Percentiles rank a stretch among this genome's conserved stretches.
Conservation (phyloP, 192 early-diverging fungal genomes). For the Phlyctochytrium arcticum region DNA sequence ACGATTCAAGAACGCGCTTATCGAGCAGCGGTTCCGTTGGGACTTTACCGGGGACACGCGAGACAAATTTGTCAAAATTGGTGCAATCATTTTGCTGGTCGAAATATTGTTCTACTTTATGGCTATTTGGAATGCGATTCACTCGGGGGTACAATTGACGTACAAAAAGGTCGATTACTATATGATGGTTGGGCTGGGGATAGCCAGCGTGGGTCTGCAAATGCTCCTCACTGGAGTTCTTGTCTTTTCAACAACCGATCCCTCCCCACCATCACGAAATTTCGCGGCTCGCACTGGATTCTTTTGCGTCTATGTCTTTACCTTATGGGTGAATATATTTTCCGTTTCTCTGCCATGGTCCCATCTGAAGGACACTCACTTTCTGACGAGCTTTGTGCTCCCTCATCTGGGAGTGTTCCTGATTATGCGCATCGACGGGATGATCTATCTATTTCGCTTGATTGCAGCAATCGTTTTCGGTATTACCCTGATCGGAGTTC, state of each 20-base stretch:
- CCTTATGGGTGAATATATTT: neutral
- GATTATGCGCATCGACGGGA: constrained; percentile 26
- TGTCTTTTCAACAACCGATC: neutral
- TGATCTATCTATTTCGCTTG: constrained; percentile 8
- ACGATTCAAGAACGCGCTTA: constrained; percentile 1
- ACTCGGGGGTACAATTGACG: neutral
- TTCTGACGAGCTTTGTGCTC: constrained; percentile 11
- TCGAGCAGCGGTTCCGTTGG: constrained; percentile 18
- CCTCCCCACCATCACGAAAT: neutral
- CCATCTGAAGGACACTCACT: constrained; percentile 5
- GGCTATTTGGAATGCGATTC: constrained; percentile 8
- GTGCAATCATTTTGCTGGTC: neutral
- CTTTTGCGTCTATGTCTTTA: constrained; percentile 1
- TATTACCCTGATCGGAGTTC: neutral
- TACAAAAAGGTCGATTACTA: neutral
- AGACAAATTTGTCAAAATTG: constrained; percentile 2
- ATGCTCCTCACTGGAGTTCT: constrained; percentile 18
- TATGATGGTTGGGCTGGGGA: neutral
- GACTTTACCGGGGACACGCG: constrained; percentile 14
- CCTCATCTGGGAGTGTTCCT: constrained; percentile 17
- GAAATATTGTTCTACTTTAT: constrained; percentile 25
- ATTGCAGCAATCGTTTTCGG: neutral
- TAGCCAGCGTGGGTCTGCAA: constrained; percentile 18
- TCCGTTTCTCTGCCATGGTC: constrained; percentile 17
- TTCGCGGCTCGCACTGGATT: constrained; percentile 6